phyloP scores from a whole-genome alignment of 768 basidiomycete genomes.

The Mycena vitilis region DNA sequence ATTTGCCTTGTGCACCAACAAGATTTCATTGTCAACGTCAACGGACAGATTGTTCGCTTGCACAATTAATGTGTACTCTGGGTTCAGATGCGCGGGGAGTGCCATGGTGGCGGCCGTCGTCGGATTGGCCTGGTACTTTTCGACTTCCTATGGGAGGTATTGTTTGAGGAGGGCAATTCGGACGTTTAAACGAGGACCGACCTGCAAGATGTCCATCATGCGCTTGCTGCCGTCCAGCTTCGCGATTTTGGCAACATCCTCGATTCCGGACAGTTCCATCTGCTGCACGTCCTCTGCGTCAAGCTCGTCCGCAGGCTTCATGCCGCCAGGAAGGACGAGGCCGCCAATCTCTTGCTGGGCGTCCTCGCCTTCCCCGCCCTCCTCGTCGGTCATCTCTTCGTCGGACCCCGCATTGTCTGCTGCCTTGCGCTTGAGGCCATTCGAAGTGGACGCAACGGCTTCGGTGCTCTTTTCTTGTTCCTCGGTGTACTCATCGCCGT shows the following conservation, averaged over 20 bases:
- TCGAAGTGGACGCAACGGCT: slow-evolving; percentile 42
- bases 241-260: slow-evolving; percentile 90
- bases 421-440: slow-evolving; percentile 74
- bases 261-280: slow-evolving; percentile 89
- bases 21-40: slow-evolving; percentile 97
- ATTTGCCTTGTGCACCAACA: slow-evolving; percentile 93
- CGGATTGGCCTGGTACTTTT: slow-evolving; percentile 84
- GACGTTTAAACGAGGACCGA: slow-evolving; percentile 39
- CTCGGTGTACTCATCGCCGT: slow-evolving; percentile 64
- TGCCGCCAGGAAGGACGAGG: slow-evolving; percentile 86
- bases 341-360: slow-evolving; percentile 60
- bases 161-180: not conserved
- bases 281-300: slow-evolving; percentile 94
- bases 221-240: slow-evolving; percentile 89
- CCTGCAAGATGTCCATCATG: slow-evolving; percentile 89
- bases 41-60: slow-evolving; percentile 98
- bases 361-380: slow-evolving; percentile 58
- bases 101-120: slow-evolving; percentile 83
- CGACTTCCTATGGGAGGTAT: slow-evolving; percentile 75
- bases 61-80: slow-evolving; percentile 96
- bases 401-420: slow-evolving; percentile 58
- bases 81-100: slow-evolving; percentile 86
- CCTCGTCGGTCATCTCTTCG: slow-evolving; percentile 67
- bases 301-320: slow-evolving; percentile 94
- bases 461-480: slow-evolving; percentile 43